Evolutionary conservation across 2,329 filamentous ascomycete species (phyloP).

Genomic region (Catunica adiposa): DNA sequence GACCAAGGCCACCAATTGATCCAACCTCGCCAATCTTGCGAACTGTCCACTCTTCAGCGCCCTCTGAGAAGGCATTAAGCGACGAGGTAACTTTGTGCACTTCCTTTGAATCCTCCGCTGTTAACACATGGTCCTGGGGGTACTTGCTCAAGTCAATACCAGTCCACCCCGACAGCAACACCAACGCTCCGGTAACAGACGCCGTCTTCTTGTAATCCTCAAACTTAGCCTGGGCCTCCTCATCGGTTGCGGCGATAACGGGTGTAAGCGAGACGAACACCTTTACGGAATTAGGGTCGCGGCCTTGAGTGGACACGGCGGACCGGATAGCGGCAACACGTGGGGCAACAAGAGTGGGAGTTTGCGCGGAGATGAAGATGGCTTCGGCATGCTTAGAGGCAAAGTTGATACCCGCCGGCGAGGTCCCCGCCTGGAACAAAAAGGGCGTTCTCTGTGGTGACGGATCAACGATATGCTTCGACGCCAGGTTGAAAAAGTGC

Average conservation of each 20-base stretch:
- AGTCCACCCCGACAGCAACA: conserved; percentile 40
- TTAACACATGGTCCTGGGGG: conserved; percentile 40
- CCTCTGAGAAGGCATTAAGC: conserved; percentile 29
- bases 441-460: conserved; percentile 41
- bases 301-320: conserved; percentile 32
- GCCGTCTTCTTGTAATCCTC: conserved; percentile 35
- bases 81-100: conserved; percentile 34
- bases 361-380: conserved; percentile 41
- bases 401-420: conserved; percentile 38
- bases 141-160: conserved; percentile 43
- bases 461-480: conserved; percentile 33
- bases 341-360: conserved; percentile 29
- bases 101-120: conserved; percentile 35
- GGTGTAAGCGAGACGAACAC: conserved; percentile 36
- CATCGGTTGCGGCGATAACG: conserved; percentile 32
- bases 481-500: conserved; percentile 33
- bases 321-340: conserved; percentile 37
- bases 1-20: conserved; percentile 26
- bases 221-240: conserved; percentile 36
- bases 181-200: conserved; percentile 35
- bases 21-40: conserved; percentile 26
- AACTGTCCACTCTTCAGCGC: conserved; percentile 29
- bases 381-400: conserved; percentile 42
- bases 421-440: conserved; percentile 43
- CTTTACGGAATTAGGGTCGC: conserved; percentile 40